Evolutionary conservation across 2,329 filamentous ascomycete species (phyloP).

Genomic region (Rutstroemia sydowiana): DNA sequence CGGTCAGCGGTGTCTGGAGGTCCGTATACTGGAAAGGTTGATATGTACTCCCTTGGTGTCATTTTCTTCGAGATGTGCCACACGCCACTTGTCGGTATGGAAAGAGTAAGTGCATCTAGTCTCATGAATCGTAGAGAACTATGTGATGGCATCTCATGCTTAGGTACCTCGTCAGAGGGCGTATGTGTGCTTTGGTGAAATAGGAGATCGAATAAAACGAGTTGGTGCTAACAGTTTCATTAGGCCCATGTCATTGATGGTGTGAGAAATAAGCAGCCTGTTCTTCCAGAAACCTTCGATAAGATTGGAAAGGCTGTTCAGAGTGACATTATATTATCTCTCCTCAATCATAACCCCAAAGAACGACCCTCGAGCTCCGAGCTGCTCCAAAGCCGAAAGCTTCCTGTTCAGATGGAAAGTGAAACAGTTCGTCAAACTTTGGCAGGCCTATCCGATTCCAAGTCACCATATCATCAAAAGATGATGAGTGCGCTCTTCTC

Average conservation of each 20-base stretch:
- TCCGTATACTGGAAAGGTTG: conserved; percentile 87
- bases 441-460: conserved; percentile 71
- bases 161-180: too few species aligned
- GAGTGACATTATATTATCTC: conserved; percentile 67
- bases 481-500: conserved; percentile 82
- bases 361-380: conserved; percentile 77
- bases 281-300: conserved; percentile 67
- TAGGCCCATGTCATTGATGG: conserved; percentile 51
- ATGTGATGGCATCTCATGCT: too few species aligned
- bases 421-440: conserved; percentile 82
- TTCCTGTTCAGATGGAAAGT: conserved; percentile 88
- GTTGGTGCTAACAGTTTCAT: background rate
- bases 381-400: conserved; percentile 74
- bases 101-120: conserved; percentile 36
- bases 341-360: conserved; percentile 76
- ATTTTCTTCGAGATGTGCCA: conserved; percentile 99
- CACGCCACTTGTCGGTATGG: conserved; percentile 49
- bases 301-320: conserved; percentile 61
- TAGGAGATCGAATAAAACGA: background rate
- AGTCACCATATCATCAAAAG: conserved; percentile 82
- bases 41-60: conserved; percentile 96
- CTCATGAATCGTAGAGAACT: background rate
- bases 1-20: conserved; percentile 62
- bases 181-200: too few species aligned
- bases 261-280: conserved; percentile 59